phyloP scores from a whole-genome alignment of 352 stramenopile species.

The Aphanomyces stellatus region DNA sequence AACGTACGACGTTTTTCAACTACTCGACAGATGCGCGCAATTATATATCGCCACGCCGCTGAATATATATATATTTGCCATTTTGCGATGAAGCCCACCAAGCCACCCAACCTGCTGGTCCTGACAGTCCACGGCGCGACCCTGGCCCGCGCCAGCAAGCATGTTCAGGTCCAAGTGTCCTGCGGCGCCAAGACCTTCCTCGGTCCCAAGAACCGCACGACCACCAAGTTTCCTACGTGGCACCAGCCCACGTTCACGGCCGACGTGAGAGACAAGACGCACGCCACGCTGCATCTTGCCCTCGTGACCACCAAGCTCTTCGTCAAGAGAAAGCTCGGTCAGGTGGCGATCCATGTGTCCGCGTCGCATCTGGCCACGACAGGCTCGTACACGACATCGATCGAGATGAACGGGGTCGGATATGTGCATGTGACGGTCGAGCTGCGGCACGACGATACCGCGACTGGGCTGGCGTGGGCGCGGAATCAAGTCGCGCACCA shows the following conservation, averaged over 20 bases:
- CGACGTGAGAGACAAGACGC: not conserved
- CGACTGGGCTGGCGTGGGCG: not conserved
- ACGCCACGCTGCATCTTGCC: not conserved
- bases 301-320: not conserved
- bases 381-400: not conserved
- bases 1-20: too few relatives aligned
- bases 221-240: not conserved
- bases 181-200: not conserved
- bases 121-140: not conserved
- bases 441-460: not conserved
- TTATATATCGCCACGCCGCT: too few relatives aligned
- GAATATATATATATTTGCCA: too few relatives aligned
- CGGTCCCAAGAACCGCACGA: not conserved
- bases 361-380: not conserved
- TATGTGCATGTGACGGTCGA: not conserved
- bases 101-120: too few relatives aligned
- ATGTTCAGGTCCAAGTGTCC: not conserved
- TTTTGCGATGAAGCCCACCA: too few relatives aligned
- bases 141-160: not conserved
- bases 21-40: too few relatives aligned
- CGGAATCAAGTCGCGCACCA: not conserved
- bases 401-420: not conserved
- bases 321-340: not conserved
- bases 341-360: not conserved
- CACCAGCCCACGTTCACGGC: not conserved